Evolutionary conservation across 371 early-diverging fungal genomes (phyloP), one percentile per base, ranked within the genome.

Genomic region (Mortierella sp.): DNA sequence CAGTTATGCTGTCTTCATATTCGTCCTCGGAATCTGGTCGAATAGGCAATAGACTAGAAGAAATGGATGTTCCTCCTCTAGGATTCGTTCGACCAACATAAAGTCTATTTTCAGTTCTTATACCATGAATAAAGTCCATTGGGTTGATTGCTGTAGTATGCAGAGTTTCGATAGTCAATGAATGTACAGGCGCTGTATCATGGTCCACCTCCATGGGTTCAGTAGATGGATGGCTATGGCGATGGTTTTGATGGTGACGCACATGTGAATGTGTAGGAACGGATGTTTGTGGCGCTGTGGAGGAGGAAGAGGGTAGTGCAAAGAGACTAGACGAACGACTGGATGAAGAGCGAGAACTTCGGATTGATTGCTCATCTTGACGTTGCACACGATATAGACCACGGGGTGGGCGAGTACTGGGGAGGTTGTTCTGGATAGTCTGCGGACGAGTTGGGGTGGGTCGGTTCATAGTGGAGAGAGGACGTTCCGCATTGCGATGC

Each of bases 21-120:
- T 68, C 72, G 65, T 74, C 80, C 28, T 80, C 80, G 13, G 80
- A 80, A 41, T 80, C 80, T 13, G 80, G 80, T 11, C 80, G 71
- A 24, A 80, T 80, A 13, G 80, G 80, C 6, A 80, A 38, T 4
- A 80, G 74, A 21, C 75, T 80, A 11, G 80, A 80, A 10, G 80
- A 80, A 41, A 80, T 80, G 11, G 80, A 80, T 3, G 80, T 80
- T 15, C 75, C 80, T 13, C 73, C 74, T 28, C 75, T 70, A 15
- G 80, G 80, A 52, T 71, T 80, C 3, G 28, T 28, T 19, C 22
- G 32, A 7, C 55, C 28, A 55, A 55, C 55, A 13, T 28, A 55
- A 32, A 55, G 55, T 2, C 28, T 9, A 32, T 15, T 15, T 11
- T 24, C 55, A 24, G 55, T 32, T 5, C 55, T 55, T 55, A 19